Evolutionary conservation across 1,139 yeast species (phyloP).

Genomic region (Wickerhamomyces sp.): DNA sequence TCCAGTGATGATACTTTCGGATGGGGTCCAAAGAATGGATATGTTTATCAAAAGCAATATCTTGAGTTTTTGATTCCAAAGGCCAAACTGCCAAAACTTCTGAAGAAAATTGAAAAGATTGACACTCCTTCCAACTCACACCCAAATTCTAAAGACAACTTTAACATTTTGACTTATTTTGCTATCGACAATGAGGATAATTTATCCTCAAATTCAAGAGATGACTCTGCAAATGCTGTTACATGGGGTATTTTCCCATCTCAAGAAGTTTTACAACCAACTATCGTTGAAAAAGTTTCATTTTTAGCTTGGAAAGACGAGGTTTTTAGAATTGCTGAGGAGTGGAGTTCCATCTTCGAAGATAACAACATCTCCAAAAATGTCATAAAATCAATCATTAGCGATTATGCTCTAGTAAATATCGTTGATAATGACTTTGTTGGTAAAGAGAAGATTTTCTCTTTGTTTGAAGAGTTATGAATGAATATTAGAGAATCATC

Average conservation of each 20-base stretch:
- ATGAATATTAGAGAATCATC: not conserved
- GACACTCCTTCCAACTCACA: slow-evolving; percentile 23
- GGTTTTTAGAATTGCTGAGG: slow-evolving; percentile 74
- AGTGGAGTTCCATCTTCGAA: slow-evolving; percentile 65
- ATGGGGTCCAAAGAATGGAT: slow-evolving; percentile 95
- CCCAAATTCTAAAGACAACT: slow-evolving; percentile 34
- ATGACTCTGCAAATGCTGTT: slow-evolving; percentile 80
- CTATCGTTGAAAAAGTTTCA: slow-evolving; percentile 85
- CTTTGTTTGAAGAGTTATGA: slow-evolving; percentile 27
- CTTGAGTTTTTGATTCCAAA: slow-evolving; percentile 78
- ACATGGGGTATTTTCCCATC: slow-evolving; percentile 98
- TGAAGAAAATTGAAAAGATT: slow-evolving; percentile 35
- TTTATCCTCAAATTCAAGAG: slow-evolving; percentile 62
- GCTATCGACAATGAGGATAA: slow-evolving; percentile 65
- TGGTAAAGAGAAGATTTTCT: slow-evolving; percentile 43
- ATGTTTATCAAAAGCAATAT: slow-evolving; percentile 90
- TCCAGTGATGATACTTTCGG: slow-evolving; percentile 75
- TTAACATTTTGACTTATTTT: slow-evolving; percentile 65
- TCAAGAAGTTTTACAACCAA: slow-evolving; percentile 85
- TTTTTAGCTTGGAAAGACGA: slow-evolving; percentile 97
- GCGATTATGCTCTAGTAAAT: slow-evolving; percentile 72
- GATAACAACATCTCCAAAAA: slow-evolving; percentile 30
- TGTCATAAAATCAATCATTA: slow-evolving; percentile 47
- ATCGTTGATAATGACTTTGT: slow-evolving; percentile 85
- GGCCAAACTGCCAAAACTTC: slow-evolving; percentile 36